Percentiles rank a stretch among this genome's conserved stretches.
Conservation (phyloP, 768 basidiomycete species). For the Suillus plorans region DNA sequence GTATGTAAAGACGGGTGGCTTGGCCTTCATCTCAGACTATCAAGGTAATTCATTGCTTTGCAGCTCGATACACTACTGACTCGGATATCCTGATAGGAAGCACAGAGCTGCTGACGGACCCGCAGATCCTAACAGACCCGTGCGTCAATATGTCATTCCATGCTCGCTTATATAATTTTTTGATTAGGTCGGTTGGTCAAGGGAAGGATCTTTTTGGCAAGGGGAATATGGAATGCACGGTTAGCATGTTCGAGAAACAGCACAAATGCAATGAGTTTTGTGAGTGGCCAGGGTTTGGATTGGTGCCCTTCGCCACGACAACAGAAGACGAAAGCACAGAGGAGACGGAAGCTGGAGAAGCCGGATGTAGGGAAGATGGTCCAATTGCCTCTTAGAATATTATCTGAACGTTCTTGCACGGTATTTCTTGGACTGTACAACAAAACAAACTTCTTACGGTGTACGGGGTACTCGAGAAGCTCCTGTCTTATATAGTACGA, state of each 20-base stretch:
- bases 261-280: constrained; percentile 7
- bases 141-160: not conserved
- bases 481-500: too few relatives aligned
- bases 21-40: constrained; percentile 10
- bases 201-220: not conserved
- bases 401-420: too few relatives aligned
- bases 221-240: constrained; percentile 10
- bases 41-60: constrained; percentile 2
- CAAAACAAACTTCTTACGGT: too few relatives aligned
- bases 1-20: not conserved
- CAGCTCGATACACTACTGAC: not conserved
- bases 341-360: too few relatives aligned
- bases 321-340: too few relatives aligned
- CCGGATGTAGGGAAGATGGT: too few relatives aligned
- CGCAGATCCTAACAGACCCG: not conserved
- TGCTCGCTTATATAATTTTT: not conserved
- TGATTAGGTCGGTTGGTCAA: not conserved
- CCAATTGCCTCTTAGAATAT: too few relatives aligned
- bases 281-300: constrained; percentile 4
- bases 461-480: too few relatives aligned
- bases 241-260: constrained; percentile 2
- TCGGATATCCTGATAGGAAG: not conserved
- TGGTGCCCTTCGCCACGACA: too few relatives aligned
- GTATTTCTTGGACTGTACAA: too few relatives aligned
- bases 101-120: not conserved